A percentile compares a stretch with the other conserved stretches of the same genome.
Conservation (phyloP, 352 stramenopile genomes). For the Poterioochromonas sp. region DNA sequence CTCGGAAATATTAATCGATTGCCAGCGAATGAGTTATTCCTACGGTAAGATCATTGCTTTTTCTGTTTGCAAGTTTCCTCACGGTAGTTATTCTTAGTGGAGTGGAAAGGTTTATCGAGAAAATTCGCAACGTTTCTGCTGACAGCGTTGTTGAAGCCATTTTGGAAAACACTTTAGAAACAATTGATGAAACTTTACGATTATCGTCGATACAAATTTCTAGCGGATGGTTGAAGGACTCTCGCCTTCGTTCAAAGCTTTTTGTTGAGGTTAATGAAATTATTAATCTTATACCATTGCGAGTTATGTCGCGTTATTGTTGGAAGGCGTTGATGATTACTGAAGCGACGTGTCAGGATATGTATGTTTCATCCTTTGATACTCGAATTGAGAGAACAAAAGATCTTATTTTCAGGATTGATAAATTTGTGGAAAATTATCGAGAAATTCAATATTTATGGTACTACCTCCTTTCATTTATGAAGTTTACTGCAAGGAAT, state of each 20-base stretch:
- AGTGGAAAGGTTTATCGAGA: not conserved
- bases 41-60: not conserved
- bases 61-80: not conserved
- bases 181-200: not conserved
- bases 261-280: slow-evolving; percentile 23
- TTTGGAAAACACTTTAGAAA: slow-evolving; percentile 24
- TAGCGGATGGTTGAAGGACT: slow-evolving; percentile 7
- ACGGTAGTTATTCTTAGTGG: not conserved
- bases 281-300: not conserved
- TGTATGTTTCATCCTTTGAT: slow-evolving; percentile 22
- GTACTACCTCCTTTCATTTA: slow-evolving; percentile 12
- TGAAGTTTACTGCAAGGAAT: not conserved
- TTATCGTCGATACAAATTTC: not conserved
- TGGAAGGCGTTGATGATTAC: slow-evolving; percentile 17
- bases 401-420: not conserved
- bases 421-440: not conserved
- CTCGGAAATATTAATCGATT: not conserved
- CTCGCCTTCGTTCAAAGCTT: not conserved
- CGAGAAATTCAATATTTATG: slow-evolving; percentile 1
- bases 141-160: not conserved
- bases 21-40: not conserved
- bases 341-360: slow-evolving; percentile 12
- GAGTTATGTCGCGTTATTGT: not conserved
- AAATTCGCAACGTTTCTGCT: not conserved
- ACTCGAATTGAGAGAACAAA: not conserved